These are phyloP conservation scores for Boletus fagicola DNA, from an alignment of 768 basidiomycete genomes.

Conservation along the genomic window DNA sequence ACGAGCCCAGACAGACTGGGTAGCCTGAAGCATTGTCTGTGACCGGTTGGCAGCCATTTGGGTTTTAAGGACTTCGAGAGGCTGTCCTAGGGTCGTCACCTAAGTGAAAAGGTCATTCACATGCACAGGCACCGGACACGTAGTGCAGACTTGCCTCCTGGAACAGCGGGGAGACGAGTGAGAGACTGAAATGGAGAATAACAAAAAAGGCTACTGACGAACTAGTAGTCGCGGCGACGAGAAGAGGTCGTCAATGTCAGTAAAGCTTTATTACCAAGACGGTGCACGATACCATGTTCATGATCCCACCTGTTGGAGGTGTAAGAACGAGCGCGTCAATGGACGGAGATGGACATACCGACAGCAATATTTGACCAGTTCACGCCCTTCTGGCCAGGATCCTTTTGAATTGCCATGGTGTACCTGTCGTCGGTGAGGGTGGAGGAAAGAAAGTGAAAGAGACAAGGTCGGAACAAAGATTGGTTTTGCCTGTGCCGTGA, in stretches of 20 bases:
- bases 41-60: conserved; percentile 98
- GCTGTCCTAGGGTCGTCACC: conserved; percentile 98
- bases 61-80: conserved; percentile 96
- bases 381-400: conserved; percentile 88
- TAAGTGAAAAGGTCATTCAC: conserved; percentile 32
- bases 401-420: conserved; percentile 76
- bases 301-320: conserved; percentile 71
- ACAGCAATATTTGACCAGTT: conserved; percentile 96
- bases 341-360: conserved; percentile 51
- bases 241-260: conserved; percentile 10
- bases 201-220: conserved; percentile 37
- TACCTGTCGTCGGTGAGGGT: conserved; percentile 16
- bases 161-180: conserved; percentile 17
- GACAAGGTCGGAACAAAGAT: conserved; percentile 3
- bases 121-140: background rate
- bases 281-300: conserved; percentile 85
- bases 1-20: conserved; percentile 84
- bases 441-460: conserved; percentile 14
- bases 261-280: conserved; percentile 26
- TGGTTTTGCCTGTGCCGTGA: background rate
- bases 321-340: conserved; percentile 21
- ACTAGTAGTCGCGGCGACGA: conserved; percentile 32
- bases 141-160: conserved; percentile 64
- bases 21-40: conserved; percentile 86
- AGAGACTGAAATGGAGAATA: conserved; percentile 4